Evolutionary conservation across 106 monocot genomes (phyloP).

Genomic region (Apostasia shenzhenica): DNA sequence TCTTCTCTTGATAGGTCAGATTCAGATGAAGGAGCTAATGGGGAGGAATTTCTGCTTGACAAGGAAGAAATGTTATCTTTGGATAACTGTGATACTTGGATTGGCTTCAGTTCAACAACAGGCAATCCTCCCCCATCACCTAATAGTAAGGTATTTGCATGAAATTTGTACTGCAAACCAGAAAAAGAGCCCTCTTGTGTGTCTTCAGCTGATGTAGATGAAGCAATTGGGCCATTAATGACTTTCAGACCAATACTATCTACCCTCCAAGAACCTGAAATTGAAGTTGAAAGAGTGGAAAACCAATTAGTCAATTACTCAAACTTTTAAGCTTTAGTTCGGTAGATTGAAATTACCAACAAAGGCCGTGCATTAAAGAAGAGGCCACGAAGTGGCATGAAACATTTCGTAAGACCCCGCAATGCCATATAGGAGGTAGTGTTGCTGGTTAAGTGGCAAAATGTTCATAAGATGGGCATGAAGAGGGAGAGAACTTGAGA

Average conservation of each 20-base stretch:
- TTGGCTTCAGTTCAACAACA: constrained; percentile 42
- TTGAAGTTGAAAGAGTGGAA: constrained; percentile 25
- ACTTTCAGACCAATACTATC: constrained; percentile 36
- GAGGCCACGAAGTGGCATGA: too few species aligned
- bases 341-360: too few species aligned
- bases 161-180: constrained; percentile 52
- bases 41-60: constrained; percentile 7
- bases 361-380: too few species aligned
- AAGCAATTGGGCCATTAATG: constrained; percentile 18
- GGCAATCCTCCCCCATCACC: constrained; percentile 59
- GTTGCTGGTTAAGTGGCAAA: too few species aligned
- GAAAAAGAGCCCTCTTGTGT: constrained; percentile 1
- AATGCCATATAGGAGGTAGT: too few species aligned
- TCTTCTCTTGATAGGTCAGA: constrained; percentile 31
- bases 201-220: background rate
- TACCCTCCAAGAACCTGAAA: constrained; percentile 84
- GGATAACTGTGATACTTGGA: constrained; percentile 20
- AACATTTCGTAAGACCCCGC: too few species aligned
- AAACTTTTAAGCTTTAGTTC: too few species aligned
- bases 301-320: background rate
- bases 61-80: constrained; percentile 11
- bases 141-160: constrained; percentile 38
- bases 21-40: constrained; percentile 4
- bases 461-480: too few species aligned
- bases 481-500: too few species aligned